Percentiles rank a stretch among this genome's conserved stretches.
These are phyloP conservation scores for Beauveria rudraprayagi DNA, from an alignment of 2,329 filamentous ascomycete species.

Conservation along the genomic window DNA sequence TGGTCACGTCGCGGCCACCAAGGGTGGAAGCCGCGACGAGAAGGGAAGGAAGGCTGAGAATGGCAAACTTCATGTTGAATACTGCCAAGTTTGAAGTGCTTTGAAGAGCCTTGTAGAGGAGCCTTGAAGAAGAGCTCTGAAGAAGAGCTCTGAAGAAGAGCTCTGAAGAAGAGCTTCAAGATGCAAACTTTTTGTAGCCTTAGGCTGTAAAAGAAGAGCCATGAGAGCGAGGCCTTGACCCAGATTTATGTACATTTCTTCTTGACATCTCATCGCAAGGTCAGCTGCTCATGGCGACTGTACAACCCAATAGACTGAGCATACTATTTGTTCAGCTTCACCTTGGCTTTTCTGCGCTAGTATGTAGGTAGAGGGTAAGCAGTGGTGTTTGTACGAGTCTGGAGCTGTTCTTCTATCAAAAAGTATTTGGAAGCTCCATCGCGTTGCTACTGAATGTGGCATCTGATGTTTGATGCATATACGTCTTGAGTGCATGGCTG, in stretches of 20 bases:
- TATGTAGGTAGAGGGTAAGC: background rate
- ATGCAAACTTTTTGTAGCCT: background rate
- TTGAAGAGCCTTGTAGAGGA: background rate
- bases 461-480: background rate
- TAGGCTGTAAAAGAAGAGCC: background rate
- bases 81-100: background rate
- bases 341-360: constrained; percentile 5
- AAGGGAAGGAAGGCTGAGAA: background rate
- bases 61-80: constrained; percentile 2
- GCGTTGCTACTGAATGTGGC: background rate
- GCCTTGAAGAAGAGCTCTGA: no score
- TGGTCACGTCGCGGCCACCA: background rate
- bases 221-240: background rate
- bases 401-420: background rate
- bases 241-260: background rate
- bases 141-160: no score
- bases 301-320: background rate
- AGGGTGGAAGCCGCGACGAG: background rate
- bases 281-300: background rate
- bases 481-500: background rate
- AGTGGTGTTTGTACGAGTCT: background rate
- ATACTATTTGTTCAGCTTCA: background rate
- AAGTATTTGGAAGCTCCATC: background rate
- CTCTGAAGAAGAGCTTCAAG: no score
- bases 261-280: background rate